Evolutionary conservation across 169 alveolate genomes (phyloP).

Genomic region (Eimeria acervulina): DNA sequence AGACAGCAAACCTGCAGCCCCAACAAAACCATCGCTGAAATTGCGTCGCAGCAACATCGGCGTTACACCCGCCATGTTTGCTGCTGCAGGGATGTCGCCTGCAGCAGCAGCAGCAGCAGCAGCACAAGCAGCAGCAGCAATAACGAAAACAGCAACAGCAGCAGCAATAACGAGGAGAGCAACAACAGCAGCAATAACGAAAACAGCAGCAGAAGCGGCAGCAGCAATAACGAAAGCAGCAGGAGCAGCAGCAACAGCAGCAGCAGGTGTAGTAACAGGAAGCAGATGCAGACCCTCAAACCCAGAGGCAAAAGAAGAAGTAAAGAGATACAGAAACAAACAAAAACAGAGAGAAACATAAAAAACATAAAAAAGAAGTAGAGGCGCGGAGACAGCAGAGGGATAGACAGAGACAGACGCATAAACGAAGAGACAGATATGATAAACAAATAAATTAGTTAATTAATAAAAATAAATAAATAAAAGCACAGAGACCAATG

Average conservation of each 20-base stretch:
- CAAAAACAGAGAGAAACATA: neutral
- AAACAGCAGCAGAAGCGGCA: neutral
- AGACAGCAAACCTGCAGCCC: constrained; percentile 25
- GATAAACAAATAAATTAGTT: too few species aligned
- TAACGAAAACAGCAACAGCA: neutral
- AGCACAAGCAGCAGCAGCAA: too few species aligned
- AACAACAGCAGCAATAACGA: neutral
- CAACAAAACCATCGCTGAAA: constrained; percentile 36
- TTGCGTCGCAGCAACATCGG: constrained; percentile 18
- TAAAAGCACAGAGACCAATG: too few species aligned
- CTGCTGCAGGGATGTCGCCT: constrained; percentile 19
- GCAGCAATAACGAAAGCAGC: neutral
- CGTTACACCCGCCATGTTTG: neutral
- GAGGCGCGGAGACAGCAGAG: too few species aligned
- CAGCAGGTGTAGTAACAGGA: too few species aligned
- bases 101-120: constrained; percentile 14
- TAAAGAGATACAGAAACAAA: neutral
- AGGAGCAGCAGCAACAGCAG: neutral
- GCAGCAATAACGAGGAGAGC: neutral
- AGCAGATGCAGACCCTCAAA: neutral
- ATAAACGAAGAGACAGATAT: too few species aligned
- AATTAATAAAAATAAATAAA: too few species aligned
- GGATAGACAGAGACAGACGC: too few species aligned
- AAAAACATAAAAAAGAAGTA: neutral
- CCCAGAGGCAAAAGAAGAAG: neutral